Percentiles rank a stretch among this genome's conserved stretches.
Evolutionary conservation across 2,329 filamentous ascomycete species (phyloP).

Genomic region (Fusarium bulbicola): DNA sequence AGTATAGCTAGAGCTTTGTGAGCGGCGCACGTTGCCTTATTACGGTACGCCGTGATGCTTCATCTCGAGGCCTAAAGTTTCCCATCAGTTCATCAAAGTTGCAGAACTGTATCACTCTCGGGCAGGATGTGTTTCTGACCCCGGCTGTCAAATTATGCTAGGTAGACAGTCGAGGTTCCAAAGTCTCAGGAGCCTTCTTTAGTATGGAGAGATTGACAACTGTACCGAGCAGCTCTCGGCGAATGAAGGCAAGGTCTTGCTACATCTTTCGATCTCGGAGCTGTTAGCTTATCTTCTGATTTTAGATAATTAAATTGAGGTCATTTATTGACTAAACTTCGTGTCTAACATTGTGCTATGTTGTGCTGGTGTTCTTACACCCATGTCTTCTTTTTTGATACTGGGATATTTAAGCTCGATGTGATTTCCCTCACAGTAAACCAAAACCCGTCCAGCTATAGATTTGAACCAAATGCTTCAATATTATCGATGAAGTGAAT

Average conservation of each 20-base stretch:
- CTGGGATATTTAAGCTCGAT: background rate
- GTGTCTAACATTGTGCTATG: too few species aligned
- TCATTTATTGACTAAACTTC: background rate
- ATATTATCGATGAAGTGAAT: background rate
- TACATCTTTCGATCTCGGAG: background rate
- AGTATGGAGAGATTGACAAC: background rate
- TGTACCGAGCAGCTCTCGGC: background rate
- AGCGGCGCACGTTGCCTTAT: background rate
- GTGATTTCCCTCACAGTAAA: background rate
- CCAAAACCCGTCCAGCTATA: background rate
- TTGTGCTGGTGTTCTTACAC: accelerated
- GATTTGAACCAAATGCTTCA: background rate
- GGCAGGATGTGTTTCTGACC: background rate
- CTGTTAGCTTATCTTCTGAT: accelerated
- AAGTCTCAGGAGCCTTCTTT: background rate
- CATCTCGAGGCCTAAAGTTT: background rate
- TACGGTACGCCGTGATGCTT: background rate
- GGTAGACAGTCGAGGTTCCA: background rate
- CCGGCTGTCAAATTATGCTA: background rate
- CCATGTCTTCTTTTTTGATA: background rate
- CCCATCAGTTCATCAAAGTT: background rate
- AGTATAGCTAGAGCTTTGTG: background rate
- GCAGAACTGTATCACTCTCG: background rate
- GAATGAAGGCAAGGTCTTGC: background rate
- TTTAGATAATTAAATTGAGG: background rate